These are phyloP conservation scores for Brachypodium distachyon DNA, from an alignment of 202 grass and related monocot genomes.

Conservation along the genomic window DNA sequence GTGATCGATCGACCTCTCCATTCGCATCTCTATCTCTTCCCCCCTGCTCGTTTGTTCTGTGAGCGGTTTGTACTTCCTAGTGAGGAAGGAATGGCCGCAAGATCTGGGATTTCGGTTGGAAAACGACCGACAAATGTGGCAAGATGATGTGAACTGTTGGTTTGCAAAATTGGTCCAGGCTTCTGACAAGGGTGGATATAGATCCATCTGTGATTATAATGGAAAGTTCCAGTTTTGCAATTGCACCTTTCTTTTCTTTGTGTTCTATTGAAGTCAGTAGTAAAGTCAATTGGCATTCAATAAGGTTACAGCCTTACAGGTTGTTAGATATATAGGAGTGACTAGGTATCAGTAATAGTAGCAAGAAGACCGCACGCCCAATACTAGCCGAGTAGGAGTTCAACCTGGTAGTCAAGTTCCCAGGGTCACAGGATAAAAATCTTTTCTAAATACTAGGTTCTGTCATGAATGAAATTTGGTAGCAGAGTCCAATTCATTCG, in stretches of 20 bases:
- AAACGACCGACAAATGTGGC: not conserved
- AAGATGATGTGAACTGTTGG: not conserved
- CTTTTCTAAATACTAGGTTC: no score
- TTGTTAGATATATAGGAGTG: not conserved
- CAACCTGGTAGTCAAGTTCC: no score
- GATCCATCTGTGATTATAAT: not conserved
- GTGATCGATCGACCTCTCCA: conserved; percentile 27
- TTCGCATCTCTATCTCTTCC: not conserved
- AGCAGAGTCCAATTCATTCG: not conserved
- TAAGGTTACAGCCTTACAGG: not conserved
- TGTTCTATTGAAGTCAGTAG: not conserved
- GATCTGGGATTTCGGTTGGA: not conserved
- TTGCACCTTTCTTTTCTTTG: not conserved
- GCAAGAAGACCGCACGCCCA: no score
- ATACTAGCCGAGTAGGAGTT: no score
- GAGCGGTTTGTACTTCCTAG: not conserved
- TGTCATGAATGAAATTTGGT: not conserved
- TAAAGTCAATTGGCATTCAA: not conserved
- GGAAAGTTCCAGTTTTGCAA: not conserved
- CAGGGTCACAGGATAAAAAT: no score
- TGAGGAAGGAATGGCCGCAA: not conserved
- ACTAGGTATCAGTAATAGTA: not conserved
- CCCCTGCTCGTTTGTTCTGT: not conserved
- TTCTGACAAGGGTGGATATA: not conserved
- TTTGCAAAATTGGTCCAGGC: not conserved